Evolutionary conservation across 345 rosid species (phyloP).

Genomic region (Citrus inodora): DNA sequence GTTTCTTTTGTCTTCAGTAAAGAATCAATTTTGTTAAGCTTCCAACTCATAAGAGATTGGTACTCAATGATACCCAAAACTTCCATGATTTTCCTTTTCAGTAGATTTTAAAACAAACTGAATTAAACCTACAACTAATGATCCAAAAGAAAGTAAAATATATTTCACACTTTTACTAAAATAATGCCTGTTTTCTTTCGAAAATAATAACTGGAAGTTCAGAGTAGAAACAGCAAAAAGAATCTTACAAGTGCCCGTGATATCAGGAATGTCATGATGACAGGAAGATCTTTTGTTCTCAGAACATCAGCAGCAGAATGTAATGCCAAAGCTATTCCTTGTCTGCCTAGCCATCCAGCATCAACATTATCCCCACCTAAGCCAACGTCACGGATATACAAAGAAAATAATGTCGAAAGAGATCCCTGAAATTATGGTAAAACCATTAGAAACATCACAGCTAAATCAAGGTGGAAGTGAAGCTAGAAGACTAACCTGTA

Average conservation of each 20-base stretch:
- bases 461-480: slow-evolving; percentile 10
- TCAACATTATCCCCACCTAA: slow-evolving; percentile 55
- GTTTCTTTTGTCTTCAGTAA: background rate
- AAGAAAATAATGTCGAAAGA: slow-evolving; percentile 82
- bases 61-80: background rate
- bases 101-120: background rate
- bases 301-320: slow-evolving; percentile 89
- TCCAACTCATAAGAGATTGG: background rate
- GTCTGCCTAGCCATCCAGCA: slow-evolving; percentile 93
- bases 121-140: background rate
- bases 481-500: slow-evolving; percentile 52
- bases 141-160: background rate
- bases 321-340: slow-evolving; percentile 90
- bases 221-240: slow-evolving; percentile 3
- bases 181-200: background rate
- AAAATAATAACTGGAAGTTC: background rate
- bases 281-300: slow-evolving; percentile 93
- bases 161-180: background rate
- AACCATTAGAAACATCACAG: slow-evolving; percentile 19
- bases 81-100: too few relatives aligned
- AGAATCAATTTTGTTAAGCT: background rate
- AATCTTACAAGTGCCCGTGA: slow-evolving; percentile 85
- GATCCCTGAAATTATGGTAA: slow-evolving; percentile 58
- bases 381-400: slow-evolving; percentile 70
- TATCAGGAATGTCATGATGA: slow-evolving; percentile 92